Conservation (phyloP, 371 early-diverging fungal genomes). For the Entomophthora muscae region DNA sequence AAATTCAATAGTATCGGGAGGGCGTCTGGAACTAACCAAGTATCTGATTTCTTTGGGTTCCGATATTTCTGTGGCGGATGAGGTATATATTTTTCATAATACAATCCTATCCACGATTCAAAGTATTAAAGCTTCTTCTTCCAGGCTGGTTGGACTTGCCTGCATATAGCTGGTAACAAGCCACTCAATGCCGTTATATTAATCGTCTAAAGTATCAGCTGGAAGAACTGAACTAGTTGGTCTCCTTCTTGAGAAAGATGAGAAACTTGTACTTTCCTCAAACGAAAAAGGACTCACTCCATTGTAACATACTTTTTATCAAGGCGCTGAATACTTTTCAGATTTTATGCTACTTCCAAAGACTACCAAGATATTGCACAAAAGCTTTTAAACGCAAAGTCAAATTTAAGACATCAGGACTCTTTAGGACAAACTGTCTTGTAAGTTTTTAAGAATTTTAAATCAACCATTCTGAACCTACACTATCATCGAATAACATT, state of each 20-base stretch:
- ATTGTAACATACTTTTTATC: background rate
- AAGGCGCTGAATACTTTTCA: background rate
- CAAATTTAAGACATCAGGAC: background rate
- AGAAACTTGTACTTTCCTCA: background rate
- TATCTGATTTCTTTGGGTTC: background rate
- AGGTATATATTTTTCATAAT: background rate
- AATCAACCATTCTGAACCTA: background rate
- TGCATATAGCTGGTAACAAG: slow-evolving; percentile 4
- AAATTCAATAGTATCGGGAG: background rate
- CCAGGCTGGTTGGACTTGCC: slow-evolving; percentile 5
- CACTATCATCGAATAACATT: background rate
- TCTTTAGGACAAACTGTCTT: background rate
- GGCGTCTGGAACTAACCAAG: background rate
- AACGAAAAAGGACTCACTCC: background rate
- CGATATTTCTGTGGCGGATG: background rate
- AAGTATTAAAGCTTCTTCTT: background rate
- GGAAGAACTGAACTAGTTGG: background rate
- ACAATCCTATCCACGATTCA: background rate
- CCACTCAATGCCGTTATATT: background rate
- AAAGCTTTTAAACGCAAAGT: background rate
- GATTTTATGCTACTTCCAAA: background rate
- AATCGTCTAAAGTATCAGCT: background rate
- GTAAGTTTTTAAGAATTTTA: background rate
- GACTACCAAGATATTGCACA: background rate
- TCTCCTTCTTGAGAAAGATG: background rate